Conservation (phyloP, 2,329 filamentous ascomycete species). For the Beauveria rudraprayagi region DNA sequence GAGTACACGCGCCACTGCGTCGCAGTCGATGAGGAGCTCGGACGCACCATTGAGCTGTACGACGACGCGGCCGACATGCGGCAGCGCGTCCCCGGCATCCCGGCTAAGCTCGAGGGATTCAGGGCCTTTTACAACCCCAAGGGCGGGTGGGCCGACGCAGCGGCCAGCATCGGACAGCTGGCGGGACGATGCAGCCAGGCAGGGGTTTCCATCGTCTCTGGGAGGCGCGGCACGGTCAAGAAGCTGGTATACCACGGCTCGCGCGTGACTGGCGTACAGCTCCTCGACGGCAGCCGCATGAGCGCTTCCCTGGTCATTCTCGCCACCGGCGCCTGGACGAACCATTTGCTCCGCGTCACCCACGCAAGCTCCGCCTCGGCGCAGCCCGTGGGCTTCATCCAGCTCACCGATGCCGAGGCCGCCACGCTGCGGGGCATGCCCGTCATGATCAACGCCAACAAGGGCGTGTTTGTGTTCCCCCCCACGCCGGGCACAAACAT, state of each 20-base stretch:
- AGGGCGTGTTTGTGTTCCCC: constrained; percentile 48
- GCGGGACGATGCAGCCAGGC: constrained; percentile 19
- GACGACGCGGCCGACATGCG: constrained; percentile 18
- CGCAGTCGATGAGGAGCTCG: constrained; percentile 14
- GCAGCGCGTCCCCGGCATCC: constrained; percentile 15
- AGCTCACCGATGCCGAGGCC: constrained; percentile 51
- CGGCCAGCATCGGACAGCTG: constrained; percentile 20
- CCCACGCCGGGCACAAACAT: constrained; percentile 38
- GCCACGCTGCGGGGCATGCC: constrained; percentile 44
- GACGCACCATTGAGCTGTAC: constrained; percentile 16
- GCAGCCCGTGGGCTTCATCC: constrained; percentile 57
- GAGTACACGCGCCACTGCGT: constrained; percentile 18
- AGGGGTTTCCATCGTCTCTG: constrained; percentile 25
- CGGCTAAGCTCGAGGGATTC: constrained; percentile 16
- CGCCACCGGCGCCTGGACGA: constrained; percentile 62
- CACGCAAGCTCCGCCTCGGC: constrained; percentile 56
- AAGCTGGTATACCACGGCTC: constrained; percentile 15
- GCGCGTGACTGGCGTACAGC: constrained; percentile 18
- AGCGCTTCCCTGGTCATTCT: constrained; percentile 53
- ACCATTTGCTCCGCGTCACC: constrained; percentile 44
- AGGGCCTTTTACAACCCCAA: constrained; percentile 21
- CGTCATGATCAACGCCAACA: constrained; percentile 48
- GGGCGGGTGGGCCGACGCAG: constrained; percentile 27
- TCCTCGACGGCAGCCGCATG: constrained; percentile 31
- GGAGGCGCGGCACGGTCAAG: constrained; percentile 21